Evolutionary conservation across 2,329 filamentous ascomycete genomes (phyloP), one percentile per base, ranked within the genome.

Genomic region (Ascochyta clinopodiicola): DNA sequence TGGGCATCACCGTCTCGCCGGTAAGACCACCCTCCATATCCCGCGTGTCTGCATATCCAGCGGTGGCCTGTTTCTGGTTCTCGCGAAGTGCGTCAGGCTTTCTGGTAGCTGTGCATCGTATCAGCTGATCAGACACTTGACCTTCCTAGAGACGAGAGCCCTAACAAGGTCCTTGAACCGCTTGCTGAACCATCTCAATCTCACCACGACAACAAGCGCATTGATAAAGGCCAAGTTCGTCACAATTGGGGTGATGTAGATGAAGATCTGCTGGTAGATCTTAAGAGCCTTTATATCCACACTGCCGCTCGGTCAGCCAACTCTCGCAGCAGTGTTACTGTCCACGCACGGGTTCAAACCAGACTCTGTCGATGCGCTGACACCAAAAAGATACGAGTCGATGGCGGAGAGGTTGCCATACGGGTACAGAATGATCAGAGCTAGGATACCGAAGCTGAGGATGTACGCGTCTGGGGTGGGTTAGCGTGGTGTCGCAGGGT

Each of bases 341-440:
- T 43, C 55, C 7, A 54, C 50, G 17, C 15, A 83, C 79, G 79
- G 77, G 58, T 82, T 83, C 22, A 84, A 66, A 0, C 82, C 82
- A 0, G 81, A 82, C 59, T 81, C 79, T 5, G 81, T 84, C 0
- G 79, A 78, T 1, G 76, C 75, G 62, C 80, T 83, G 55, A 75
- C 77, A 15, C 80, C 80, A 34, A 83, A 80, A 66, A 83, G 81
- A 64, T 79, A 82, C 21, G 79, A 76, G 70, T 84, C 81, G 19
- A 82, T 70, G 0, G 76, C 77, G 3, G 59, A 57, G 5, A 80
- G 40, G 49, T 80, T 80, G 25, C 77, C 76, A 44, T 73, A 67
- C 1, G 75, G 75, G 38, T 70, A 75, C 19, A 80, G 57, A 38
- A 79, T 61, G 25, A 74, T 57, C 40, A 79, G 54, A 17, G 68